Conservation (phyloP, 441 rosid genomes). For the Mallotus repandus region DNA sequence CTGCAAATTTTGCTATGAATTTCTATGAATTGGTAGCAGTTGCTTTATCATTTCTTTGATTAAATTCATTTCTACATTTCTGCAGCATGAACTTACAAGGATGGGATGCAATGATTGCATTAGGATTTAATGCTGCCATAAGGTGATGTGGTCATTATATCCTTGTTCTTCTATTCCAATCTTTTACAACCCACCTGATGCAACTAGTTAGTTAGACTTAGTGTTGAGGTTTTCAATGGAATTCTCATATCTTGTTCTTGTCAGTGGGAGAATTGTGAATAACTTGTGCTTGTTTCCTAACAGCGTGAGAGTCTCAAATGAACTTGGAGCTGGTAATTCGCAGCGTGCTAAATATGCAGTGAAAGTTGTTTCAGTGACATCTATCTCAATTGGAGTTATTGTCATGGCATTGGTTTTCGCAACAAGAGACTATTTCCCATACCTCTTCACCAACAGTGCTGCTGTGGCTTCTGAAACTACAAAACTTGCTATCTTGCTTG, state of each 20-base stretch:
- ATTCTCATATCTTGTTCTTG: background rate
- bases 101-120: conserved; percentile 86
- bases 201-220: background rate
- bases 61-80: conserved; percentile 9
- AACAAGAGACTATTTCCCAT: conserved; percentile 66
- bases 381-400: conserved; percentile 56
- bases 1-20: too few species aligned
- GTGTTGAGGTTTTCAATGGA: background rate
- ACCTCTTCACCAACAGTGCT: conserved; percentile 65
- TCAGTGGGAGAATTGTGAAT: background rate
- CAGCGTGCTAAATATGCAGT: conserved; percentile 62
- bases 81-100: conserved; percentile 84
- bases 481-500: conserved; percentile 68
- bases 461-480: conserved; percentile 47
- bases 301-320: conserved; percentile 92
- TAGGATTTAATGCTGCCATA: conserved; percentile 91
- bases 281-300: background rate
- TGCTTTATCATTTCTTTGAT: background rate
- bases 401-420: conserved; percentile 58
- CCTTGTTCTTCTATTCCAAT: background rate
- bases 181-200: too few species aligned
- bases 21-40: too few species aligned
- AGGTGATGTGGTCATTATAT: conserved; percentile 41
- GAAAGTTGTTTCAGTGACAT: conserved; percentile 69
- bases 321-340: conserved; percentile 80